These are phyloP conservation scores for Medicago lupulina DNA, from an alignment of 306 rosid genomes.

Conservation along the genomic window DNA sequence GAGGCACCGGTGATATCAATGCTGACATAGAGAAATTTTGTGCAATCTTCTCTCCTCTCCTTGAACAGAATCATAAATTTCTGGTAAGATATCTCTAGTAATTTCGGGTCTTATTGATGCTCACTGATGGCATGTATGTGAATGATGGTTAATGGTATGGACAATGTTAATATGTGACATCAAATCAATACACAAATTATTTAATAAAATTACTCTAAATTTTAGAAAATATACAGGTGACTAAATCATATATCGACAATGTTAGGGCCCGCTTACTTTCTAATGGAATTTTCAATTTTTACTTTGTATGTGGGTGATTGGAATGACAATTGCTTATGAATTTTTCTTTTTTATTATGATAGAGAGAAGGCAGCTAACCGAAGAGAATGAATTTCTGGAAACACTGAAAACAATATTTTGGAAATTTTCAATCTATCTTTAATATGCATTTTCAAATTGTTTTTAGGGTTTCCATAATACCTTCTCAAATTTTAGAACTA, in stretches of 20 bases:
- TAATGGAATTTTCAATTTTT: no score
- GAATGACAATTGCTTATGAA: background rate
- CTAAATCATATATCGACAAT: background rate
- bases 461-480: no score
- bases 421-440: no score
- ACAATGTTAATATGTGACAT: conserved; percentile 19
- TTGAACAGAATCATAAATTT: conserved; percentile 89
- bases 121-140: background rate
- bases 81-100: conserved; percentile 62
- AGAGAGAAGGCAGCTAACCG: no score
- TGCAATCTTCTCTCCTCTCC: conserved; percentile 68
- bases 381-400: no score
- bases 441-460: no score
- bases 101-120: conserved; percentile 21
- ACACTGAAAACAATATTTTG: no score
- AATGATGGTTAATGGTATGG: background rate
- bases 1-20: conserved; percentile 70
- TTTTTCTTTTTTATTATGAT: background rate
- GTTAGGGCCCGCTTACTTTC: background rate
- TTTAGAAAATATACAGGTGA: background rate
- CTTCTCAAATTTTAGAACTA: no score
- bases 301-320: background rate
- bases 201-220: background rate
- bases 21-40: conserved; percentile 82
- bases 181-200: conserved; percentile 7